Base-by-base conservation (phyloP, 352 stramenopile species). In the Thalassiosira delicatula region DNA sequence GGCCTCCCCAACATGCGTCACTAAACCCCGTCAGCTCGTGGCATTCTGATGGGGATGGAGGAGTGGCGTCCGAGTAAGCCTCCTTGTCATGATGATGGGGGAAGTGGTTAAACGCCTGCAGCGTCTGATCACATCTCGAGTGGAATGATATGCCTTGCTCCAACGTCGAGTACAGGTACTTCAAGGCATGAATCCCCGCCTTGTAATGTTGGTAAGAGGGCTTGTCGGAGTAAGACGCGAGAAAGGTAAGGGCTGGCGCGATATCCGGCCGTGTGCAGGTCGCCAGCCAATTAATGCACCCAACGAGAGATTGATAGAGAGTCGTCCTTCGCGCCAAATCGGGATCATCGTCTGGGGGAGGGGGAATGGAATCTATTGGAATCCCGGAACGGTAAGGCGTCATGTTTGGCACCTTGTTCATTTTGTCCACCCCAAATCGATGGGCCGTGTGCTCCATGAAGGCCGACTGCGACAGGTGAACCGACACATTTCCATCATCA, bases 361-460 rank as follows among this genome's bases (percentile, higher is more conserved):
- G 25, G 12, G 60, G 71, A 46, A 79, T 73, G 5, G 35, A 35
- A 46, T 80, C 60, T 21, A 80, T 80, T 17, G 71, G 63, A 42
- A 70, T 19, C 27, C 46, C 71, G 1, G 40, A 74, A 0, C 49
- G 49, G 33, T 74, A 74, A 0, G 60, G 51, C 32, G 60, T 80
- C 53, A 57, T 53, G 23, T 46, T 66, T 5, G 27, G 23, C 0
- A 54, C 42, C 12, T 4, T 42, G 17, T 65, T 72, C 40, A 57
- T 37, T 2, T 2, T 21, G 17, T 70, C n/a, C 3, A 59, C 33
- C 0, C 25, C 12, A n/a, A 57, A 57, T 12, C 25, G 12, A 23
- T 57, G 2, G 59, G 30, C 25, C 23, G 25, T 21, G 40, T 29
- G 12, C n/a, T 70, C 9, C 12, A 35, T 32, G 19, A 69, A 57